Base-by-base conservation (phyloP, 148 eudicot species). In the Mesembryanthemum crystallinum region DNA sequence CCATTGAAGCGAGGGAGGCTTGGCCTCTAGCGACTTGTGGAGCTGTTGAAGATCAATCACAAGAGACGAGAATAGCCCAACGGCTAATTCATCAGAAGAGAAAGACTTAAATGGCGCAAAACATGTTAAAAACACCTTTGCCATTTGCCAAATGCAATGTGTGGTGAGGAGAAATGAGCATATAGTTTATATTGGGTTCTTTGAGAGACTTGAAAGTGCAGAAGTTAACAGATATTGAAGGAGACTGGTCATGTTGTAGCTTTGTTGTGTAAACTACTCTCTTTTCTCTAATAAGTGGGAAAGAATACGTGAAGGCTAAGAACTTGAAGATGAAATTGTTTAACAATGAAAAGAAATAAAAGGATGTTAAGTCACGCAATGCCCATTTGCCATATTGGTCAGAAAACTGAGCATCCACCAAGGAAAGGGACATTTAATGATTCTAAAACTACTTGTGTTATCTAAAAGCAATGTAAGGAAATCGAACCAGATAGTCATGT, bases 181-280 rank as follows among this genome's bases (percentile, higher is more conserved):
- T 29, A 27, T 49, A 70, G 64, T 57, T 52, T 60, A 77, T 69
- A 77, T 75, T 39, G 55, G 78, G 33, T 13, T 32, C 14, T n/a
- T 21, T 14, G 42, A 20, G 42, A 64, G 64, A 73, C 73, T 71
- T 80, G 69, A 70, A 75, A 70, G 47, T 32, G 77, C 45, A 72
- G 55, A 76, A 67, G 83, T 25, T 52, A 30, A 73, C 67, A 67
- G 67, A 32, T 74, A 75, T 28, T 75, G 80, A 79, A 70, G 76
- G 30, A 21, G 85, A 79, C 77, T 71, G 76, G 24, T 76, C 28
- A 82, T 61, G 79, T 25, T 28, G 65, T 75, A 73, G 73, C 80
- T 81, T 81, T 81, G 84, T 51, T 75, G 82, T 81, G 77, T 72
- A 81, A 81, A 81, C 65, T 81, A 81, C 78, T 78, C 80, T 73